These are phyloP conservation scores for Fusarium marasasianum DNA, from an alignment of 2,329 filamentous ascomycete genomes.

Conservation along the genomic window DNA sequence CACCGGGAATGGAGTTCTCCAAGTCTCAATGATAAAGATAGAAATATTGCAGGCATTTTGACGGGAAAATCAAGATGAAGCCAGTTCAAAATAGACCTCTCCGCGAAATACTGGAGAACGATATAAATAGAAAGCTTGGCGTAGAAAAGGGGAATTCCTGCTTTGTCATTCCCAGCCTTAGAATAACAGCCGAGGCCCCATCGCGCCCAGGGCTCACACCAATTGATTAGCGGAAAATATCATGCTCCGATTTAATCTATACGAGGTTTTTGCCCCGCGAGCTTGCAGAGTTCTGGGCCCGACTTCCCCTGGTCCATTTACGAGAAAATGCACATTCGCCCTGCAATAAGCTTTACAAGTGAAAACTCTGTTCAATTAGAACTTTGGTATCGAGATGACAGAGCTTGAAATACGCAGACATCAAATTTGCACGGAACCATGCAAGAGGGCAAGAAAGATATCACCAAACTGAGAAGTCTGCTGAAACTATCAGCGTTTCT, in stretches of 20 bases:
- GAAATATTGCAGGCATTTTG: background rate
- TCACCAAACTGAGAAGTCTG: background rate
- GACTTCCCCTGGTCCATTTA: background rate
- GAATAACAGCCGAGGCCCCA: constrained; percentile 11
- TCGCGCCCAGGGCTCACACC: background rate
- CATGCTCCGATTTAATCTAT: constrained; percentile 9
- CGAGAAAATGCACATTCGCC: background rate
- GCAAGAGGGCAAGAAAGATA: background rate
- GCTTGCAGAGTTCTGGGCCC: background rate
- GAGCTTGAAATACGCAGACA: background rate
- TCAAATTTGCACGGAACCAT: background rate
- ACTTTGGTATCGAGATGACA: background rate
- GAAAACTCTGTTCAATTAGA: background rate
- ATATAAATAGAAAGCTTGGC: constrained; percentile 8
- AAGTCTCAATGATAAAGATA: background rate
- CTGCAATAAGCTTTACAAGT: constrained; percentile 8
- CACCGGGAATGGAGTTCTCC: background rate
- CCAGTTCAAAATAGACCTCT: background rate
- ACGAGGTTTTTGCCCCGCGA: constrained; percentile 9
- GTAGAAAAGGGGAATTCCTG: background rate
- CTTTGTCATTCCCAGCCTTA: background rate
- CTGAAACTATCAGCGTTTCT: background rate
- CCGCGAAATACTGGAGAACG: background rate
- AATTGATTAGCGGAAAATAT: constrained; percentile 27
- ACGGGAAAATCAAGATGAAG: background rate